These are phyloP conservation scores for Drosera capensis DNA, from an alignment of 148 eudicot genomes.

Conservation along the genomic window DNA sequence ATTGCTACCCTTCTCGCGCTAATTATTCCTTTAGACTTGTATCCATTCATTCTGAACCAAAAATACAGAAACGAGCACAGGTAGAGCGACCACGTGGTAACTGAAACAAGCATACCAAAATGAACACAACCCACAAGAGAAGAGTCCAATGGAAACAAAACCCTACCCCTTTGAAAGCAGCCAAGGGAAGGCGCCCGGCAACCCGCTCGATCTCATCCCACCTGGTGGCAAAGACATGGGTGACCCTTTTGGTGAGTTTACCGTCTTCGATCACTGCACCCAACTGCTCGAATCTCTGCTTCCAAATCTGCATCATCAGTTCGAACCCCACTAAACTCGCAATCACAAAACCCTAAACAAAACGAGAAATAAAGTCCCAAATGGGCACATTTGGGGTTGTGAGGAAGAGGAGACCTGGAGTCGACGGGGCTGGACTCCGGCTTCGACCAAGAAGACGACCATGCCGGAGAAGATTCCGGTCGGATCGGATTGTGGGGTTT, in stretches of 20 bases:
- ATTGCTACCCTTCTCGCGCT: too few species aligned
- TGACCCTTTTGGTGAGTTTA: constrained; percentile 38
- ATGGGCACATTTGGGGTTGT: neutral
- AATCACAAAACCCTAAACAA: neutral
- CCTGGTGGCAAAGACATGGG: constrained; percentile 60
- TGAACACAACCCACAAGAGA: too few species aligned
- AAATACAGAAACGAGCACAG: too few species aligned
- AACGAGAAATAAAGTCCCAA: constrained; percentile 4
- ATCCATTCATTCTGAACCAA: too few species aligned
- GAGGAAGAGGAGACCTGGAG: constrained; percentile 37
- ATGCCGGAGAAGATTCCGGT: constrained; percentile 74
- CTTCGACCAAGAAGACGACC: constrained; percentile 39
- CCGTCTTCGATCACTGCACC: constrained; percentile 57
- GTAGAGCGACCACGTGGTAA: too few species aligned
- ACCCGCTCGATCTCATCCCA: constrained; percentile 30
- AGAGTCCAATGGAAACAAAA: neutral
- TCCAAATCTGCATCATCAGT: constrained; percentile 57
- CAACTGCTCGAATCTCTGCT: constrained; percentile 71
- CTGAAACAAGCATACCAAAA: too few species aligned
- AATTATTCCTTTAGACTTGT: too few species aligned
- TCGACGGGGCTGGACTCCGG: constrained; percentile 54
- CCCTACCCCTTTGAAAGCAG: constrained; percentile 45
- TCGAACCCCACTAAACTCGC: neutral
- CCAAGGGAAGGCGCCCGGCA: constrained; percentile 19
- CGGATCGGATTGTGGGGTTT: constrained; percentile 24